Conservation (phyloP, 768 basidiomycete species). For the Mycena vulgaris region DNA sequence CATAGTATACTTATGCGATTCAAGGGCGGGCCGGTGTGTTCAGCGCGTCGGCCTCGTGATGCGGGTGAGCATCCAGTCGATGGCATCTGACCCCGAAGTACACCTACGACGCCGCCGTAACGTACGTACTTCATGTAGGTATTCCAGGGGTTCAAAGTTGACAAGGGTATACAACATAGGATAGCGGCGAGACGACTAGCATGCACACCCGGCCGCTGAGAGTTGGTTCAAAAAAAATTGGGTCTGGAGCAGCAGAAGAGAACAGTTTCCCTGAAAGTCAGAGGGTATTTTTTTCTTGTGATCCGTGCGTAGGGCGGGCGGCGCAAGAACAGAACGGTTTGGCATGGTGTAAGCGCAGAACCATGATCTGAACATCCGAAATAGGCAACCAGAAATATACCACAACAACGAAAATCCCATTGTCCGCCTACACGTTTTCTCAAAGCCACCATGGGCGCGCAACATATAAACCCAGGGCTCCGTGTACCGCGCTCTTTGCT, state of each 20-base stretch:
- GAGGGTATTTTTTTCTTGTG: no score
- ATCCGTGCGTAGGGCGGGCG: no score
- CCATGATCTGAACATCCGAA: no score
- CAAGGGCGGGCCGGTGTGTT: slow-evolving; percentile 9
- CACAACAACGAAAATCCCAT: not conserved
- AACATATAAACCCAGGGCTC: slow-evolving; percentile 12
- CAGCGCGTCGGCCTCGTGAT: slow-evolving; percentile 21
- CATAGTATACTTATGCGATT: not conserved
- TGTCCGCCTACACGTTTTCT: not conserved
- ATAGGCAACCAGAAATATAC: not conserved
- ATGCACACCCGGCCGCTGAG: no score
- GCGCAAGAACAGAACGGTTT: no score
- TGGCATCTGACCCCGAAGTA: slow-evolving; percentile 16
- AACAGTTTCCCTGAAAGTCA: no score
- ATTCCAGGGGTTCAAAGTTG: not conserved
- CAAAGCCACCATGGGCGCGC: not conserved
- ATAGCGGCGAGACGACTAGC: no score
- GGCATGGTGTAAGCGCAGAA: no score
- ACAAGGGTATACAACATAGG: no score
- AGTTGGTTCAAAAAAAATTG: no score
- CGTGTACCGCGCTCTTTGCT: not conserved
- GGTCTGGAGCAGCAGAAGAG: no score
- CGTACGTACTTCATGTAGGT: not conserved
- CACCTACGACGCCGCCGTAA: not conserved
- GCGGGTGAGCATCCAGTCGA: no score